A percentile compares a stretch with the other conserved stretches of the same genome.
Evolutionary conservation across 202 grass and related monocot genomes (phyloP).

Genomic region (Musa balbisiana): DNA sequence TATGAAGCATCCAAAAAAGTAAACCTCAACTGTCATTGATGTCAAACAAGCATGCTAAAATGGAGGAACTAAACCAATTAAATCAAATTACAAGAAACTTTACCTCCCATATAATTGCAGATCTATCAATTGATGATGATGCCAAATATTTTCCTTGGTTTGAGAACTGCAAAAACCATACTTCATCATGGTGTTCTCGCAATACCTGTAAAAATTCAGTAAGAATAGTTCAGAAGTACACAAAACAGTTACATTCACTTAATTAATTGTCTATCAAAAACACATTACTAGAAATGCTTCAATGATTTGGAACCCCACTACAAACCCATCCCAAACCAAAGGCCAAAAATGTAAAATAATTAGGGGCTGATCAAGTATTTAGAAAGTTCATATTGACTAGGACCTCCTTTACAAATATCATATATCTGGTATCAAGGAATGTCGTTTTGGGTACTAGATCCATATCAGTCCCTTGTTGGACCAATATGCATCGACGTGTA

Average conservation of each 20-base stretch:
- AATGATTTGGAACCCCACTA: too few species aligned
- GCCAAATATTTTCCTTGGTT: slow-evolving; percentile 87
- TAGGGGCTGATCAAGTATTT: too few species aligned
- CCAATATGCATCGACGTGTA: too few species aligned
- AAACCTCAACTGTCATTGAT: not conserved
- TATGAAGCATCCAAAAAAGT: not conserved
- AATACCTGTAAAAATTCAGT: slow-evolving; percentile 52
- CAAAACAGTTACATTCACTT: not conserved
- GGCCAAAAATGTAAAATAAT: too few species aligned
- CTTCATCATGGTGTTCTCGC: slow-evolving; percentile 60
- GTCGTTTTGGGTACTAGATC: too few species aligned
- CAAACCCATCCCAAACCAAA: too few species aligned
- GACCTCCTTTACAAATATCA: too few species aligned
- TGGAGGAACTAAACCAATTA: slow-evolving; percentile 12
- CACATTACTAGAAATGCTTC: too few species aligned
- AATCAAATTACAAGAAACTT: slow-evolving; percentile 12
- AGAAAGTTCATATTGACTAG: too few species aligned
- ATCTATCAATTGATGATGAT: slow-evolving; percentile 75
- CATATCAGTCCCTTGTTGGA: not conserved
- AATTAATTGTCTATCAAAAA: not conserved
- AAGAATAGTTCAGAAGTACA: slow-evolving; percentile 11
- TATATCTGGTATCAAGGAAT: too few species aligned
- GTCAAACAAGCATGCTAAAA: slow-evolving; percentile 5
- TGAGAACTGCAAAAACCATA: slow-evolving; percentile 97
- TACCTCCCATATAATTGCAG: slow-evolving; percentile 99